Evolutionary conservation across 179 eudicot genomes (phyloP).

Genomic region (Beta macrorhiza): DNA sequence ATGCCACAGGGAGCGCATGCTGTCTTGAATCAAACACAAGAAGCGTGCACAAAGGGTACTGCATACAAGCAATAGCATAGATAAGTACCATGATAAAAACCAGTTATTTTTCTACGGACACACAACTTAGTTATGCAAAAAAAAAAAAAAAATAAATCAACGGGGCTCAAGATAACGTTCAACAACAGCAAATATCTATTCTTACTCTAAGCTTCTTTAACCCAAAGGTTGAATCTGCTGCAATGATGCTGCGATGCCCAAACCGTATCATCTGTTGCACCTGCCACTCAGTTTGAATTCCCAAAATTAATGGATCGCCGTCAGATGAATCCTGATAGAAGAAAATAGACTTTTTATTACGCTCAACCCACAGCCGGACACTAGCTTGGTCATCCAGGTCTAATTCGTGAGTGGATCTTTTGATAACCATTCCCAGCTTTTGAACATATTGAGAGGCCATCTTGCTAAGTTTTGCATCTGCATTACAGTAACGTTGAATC

Average conservation of each 20-base stretch:
- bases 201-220: constrained; percentile 81
- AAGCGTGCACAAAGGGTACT: constrained; percentile 94
- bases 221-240: constrained; percentile 88
- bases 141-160: background rate
- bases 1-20: constrained; percentile 96
- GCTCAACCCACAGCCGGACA: constrained; percentile 78
- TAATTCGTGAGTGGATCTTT: constrained; percentile 84
- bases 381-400: constrained; percentile 95
- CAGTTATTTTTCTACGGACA: constrained; percentile 12
- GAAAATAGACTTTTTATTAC: constrained; percentile 79
- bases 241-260: constrained; percentile 79
- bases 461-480: constrained; percentile 68
- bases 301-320: constrained; percentile 72
- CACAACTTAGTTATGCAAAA: background rate
- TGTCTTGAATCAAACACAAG: constrained; percentile 96
- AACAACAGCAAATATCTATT: constrained; percentile 19
- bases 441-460: constrained; percentile 95
- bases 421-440: constrained; percentile 86
- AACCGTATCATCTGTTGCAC: constrained; percentile 93
- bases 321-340: constrained; percentile 75
- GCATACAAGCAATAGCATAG: constrained; percentile 39
- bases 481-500: constrained; percentile 72
- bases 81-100: constrained; percentile 23
- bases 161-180: background rate
- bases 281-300: constrained; percentile 99